These are phyloP conservation scores for Phytophthora citricola DNA, from an alignment of 352 stramenopile genomes.

Conservation along the genomic window DNA sequence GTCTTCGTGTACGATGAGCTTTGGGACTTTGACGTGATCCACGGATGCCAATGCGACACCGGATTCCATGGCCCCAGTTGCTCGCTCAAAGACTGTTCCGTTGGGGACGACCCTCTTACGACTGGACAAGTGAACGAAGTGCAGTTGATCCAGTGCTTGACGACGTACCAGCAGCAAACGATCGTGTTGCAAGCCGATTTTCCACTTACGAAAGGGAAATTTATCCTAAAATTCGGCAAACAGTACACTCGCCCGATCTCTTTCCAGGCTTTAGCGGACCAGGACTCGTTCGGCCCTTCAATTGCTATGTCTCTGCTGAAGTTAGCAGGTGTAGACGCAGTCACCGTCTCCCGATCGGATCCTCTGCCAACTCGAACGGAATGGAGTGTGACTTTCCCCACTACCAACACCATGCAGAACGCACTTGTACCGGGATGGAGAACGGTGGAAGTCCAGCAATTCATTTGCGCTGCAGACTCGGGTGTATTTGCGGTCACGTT, in stretches of 20 bases:
- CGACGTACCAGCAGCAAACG: conserved; percentile 67
- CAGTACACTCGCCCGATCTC: conserved; percentile 73
- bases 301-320: conserved; percentile 55
- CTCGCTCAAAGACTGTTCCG: conserved; percentile 61
- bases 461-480: conserved; percentile 74
- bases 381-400: conserved; percentile 65
- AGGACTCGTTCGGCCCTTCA: conserved; percentile 58
- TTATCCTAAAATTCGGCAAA: conserved; percentile 64
- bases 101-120: conserved; percentile 79
- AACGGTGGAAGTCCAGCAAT: conserved; percentile 76
- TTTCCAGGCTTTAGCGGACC: conserved; percentile 51
- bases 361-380: conserved; percentile 38
- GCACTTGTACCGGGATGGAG: conserved; percentile 60
- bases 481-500: conserved; percentile 70
- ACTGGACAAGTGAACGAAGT: conserved; percentile 62
- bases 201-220: conserved; percentile 58
- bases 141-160: conserved; percentile 65
- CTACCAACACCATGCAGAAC: conserved; percentile 54
- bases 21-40: conserved; percentile 82
- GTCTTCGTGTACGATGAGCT: conserved; percentile 52
- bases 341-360: conserved; percentile 49
- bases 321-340: conserved; percentile 42
- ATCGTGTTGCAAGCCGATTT: conserved; percentile 56
- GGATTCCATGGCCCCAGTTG: conserved; percentile 65
- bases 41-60: conserved; percentile 78